Evolutionary conservation across 176 grass and related monocot genomes (phyloP).

Genomic region (Oryza longistaminata): DNA sequence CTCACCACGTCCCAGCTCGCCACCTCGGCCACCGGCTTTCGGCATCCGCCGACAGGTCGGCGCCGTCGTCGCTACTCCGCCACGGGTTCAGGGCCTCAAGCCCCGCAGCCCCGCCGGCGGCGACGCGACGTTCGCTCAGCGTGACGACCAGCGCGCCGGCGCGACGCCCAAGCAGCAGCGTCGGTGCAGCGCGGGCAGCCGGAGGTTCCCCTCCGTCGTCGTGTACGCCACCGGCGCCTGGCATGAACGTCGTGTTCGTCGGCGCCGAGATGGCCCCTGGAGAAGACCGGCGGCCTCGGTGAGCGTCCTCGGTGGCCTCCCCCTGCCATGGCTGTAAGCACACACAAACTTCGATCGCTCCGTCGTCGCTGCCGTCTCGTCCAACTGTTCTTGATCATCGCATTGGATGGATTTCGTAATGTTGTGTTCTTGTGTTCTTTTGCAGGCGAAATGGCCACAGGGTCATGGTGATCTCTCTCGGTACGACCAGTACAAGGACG

Average conservation of each 20-base stretch:
- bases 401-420: background rate
- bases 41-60: conserved; percentile 32
- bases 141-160: conserved; percentile 37
- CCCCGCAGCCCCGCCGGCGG: conserved; percentile 9
- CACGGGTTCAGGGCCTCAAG: conserved; percentile 34
- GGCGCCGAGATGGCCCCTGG: conserved; percentile 82
- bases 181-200: background rate
- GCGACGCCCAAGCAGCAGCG: conserved; percentile 22
- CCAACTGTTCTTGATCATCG: background rate
- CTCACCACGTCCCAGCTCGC: conserved; percentile 59
- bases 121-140: conserved; percentile 15
- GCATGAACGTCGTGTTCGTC: conserved; percentile 84
- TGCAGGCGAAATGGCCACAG: conserved; percentile 78
- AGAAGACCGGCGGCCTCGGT: conserved; percentile 96
- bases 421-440: background rate
- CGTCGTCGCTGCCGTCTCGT: background rate
- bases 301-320: conserved; percentile 95
- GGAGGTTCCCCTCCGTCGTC: conserved; percentile 34
- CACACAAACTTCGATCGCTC: background rate
- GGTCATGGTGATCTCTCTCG: conserved; percentile 74
- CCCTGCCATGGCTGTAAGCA: conserved; percentile 76
- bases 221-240: conserved; percentile 51
- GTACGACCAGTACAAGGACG: conserved; percentile 98
- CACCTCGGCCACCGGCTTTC: conserved; percentile 26
- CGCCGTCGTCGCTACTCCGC: conserved; percentile 41